These are phyloP conservation scores for Fusarium nodosum DNA, from an alignment of 2,329 filamentous ascomycete genomes.

Conservation along the genomic window DNA sequence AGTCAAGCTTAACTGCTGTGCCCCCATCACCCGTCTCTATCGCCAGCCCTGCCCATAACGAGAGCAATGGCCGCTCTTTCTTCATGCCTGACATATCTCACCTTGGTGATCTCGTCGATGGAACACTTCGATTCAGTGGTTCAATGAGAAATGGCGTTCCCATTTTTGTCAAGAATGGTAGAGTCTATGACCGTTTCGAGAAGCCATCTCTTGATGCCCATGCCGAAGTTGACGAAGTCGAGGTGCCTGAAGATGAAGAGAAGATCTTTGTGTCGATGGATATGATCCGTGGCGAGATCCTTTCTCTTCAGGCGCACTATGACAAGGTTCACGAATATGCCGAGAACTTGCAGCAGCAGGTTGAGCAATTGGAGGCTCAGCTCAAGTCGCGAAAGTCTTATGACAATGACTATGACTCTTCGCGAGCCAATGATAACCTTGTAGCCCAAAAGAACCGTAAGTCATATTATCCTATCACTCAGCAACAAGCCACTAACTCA, in stretches of 20 bases:
- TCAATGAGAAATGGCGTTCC: conserved; percentile 67
- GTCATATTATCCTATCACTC: conserved; percentile 46
- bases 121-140: conserved; percentile 65
- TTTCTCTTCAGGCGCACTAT: conserved; percentile 68
- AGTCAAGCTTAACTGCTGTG: conserved; percentile 59
- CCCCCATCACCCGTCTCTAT: conserved; percentile 56
- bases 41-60: conserved; percentile 53
- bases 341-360: conserved; percentile 65
- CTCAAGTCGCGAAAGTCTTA: conserved; percentile 60
- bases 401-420: conserved; percentile 59
- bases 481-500: conserved; percentile 12
- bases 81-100: conserved; percentile 68
- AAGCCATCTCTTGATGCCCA: conserved; percentile 56
- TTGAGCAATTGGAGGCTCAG: conserved; percentile 64
- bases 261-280: conserved; percentile 72
- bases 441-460: conserved; percentile 69
- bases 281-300: conserved; percentile 71
- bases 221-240: conserved; percentile 64
- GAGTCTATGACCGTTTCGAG: conserved; percentile 60
- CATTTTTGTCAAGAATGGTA: conserved; percentile 68
- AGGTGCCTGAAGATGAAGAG: conserved; percentile 67
- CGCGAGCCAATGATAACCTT: conserved; percentile 61
- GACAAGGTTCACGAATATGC: conserved; percentile 69
- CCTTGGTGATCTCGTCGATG: conserved; percentile 70
- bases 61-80: conserved; percentile 65